A percentile compares a stretch with the other conserved stretches of the same genome.
phyloP scores from a whole-genome alignment of 139 green algal genomes.

The Deuterostichococcus epilithicus region DNA sequence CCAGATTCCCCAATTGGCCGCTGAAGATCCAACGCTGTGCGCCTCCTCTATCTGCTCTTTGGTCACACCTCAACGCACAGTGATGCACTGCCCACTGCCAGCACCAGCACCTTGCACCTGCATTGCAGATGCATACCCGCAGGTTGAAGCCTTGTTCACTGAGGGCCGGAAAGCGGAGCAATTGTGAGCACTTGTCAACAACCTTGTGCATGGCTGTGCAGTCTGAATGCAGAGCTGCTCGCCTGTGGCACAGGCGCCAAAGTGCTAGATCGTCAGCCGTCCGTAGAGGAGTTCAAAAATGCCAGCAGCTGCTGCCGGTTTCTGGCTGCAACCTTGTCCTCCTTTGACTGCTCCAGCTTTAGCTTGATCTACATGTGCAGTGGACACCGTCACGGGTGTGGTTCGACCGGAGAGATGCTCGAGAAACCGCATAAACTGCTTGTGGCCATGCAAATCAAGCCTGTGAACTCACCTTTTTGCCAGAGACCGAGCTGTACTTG shows the following conservation, averaged over 20 bases:
- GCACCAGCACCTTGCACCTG: background rate
- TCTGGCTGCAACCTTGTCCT: background rate
- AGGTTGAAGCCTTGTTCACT: background rate
- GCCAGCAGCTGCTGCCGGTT: conserved; percentile 3
- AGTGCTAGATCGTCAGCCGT: background rate
- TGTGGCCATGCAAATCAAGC: background rate
- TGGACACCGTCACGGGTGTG: background rate
- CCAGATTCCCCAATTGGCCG: conserved; percentile 84
- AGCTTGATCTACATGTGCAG: conserved; percentile 3
- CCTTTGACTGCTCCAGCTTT: conserved; percentile 6
- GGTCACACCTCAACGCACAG: background rate
- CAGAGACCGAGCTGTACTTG: conserved; percentile 6
- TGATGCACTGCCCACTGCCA: background rate
- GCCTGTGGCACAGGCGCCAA: background rate
- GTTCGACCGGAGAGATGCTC: background rate
- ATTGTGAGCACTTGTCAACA: background rate
- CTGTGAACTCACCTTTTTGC: conserved; percentile 5
- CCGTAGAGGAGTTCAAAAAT: conserved; percentile 1
- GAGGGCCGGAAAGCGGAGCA: background rate
- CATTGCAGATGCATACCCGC: background rate
- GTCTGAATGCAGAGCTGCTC: conserved; percentile 6
- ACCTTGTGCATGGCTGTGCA: conserved; percentile 1
- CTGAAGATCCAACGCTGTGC: conserved; percentile 64
- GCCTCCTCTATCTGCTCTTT: background rate
- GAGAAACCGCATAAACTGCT: background rate